Conservation (phyloP, 73 alveolate species). For the Diophrys sp. region DNA sequence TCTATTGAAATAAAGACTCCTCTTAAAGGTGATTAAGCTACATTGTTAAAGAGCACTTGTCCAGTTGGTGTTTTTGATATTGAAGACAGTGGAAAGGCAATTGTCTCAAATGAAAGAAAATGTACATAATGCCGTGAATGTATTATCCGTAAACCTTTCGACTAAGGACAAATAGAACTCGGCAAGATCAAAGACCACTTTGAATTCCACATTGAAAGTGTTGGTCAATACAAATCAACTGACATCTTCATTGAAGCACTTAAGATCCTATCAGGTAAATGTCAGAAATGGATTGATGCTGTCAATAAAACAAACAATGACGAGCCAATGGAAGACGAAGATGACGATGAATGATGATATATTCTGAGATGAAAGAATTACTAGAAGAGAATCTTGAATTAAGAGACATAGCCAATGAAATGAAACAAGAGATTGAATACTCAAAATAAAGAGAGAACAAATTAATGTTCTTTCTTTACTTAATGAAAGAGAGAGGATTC, state of each 20-base stretch:
- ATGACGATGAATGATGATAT: too few relatives aligned
- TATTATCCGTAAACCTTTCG: conserved; percentile 84
- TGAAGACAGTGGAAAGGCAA: conserved; percentile 76
- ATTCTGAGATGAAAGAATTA: too few relatives aligned
- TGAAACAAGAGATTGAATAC: conserved; percentile 50
- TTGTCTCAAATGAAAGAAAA: conserved; percentile 82
- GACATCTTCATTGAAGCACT: conserved; percentile 80
- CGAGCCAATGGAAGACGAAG: conserved; percentile 30
- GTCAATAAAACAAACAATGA: conserved; percentile 44
- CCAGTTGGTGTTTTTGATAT: conserved; percentile 93
- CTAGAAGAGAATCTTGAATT: too few relatives aligned
- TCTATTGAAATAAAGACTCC: conserved; percentile 65
- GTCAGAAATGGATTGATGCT: conserved; percentile 58
- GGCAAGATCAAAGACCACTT: conserved; percentile 88
- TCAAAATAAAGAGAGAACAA: conserved; percentile 56
- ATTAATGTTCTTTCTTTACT: conserved; percentile 50
- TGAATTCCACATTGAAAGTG: conserved; percentile 91
- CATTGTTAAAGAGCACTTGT: conserved; percentile 75
- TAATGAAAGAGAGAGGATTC: conserved; percentile 55
- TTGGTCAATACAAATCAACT: conserved; percentile 79
- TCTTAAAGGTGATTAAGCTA: conserved; percentile 78
- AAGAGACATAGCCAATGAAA: conserved; percentile 25
- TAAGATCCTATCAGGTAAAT: conserved; percentile 75
- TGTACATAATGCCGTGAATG: conserved; percentile 98
- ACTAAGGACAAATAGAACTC: conserved; percentile 60